Evolutionary conservation across 257 asterid genomes (phyloP).

Genomic region (Knoxia roxburghii): DNA sequence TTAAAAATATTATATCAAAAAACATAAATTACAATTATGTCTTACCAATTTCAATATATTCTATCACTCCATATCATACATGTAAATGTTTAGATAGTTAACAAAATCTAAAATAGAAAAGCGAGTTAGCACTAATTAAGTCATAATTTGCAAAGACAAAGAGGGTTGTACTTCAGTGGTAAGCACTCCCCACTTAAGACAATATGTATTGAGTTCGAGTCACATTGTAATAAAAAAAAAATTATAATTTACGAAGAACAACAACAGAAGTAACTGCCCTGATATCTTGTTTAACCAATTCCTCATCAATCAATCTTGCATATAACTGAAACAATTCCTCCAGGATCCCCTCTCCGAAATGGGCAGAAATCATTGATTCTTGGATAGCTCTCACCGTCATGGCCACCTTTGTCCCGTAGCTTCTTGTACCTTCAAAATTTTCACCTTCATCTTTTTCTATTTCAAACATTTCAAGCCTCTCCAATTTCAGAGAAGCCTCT

Average conservation of each 20-base stretch:
- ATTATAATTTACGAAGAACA: conserved; percentile 43
- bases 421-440: conserved; percentile 16
- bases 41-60: no score
- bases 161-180: no score
- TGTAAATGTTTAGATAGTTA: no score
- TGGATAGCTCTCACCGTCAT: conserved; percentile 79
- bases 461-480: conserved; percentile 45
- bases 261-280: conserved; percentile 40
- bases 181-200: no score
- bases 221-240: no score
- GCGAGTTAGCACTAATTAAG: no score
- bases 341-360: conserved; percentile 54
- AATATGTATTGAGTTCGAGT: no score
- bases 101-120: no score
- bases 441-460: conserved; percentile 36
- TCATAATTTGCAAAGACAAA: no score
- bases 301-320: conserved; percentile 67
- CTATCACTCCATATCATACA: no score
- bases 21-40: no score
- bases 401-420: conserved; percentile 70
- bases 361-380: conserved; percentile 69
- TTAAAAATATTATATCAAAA: no score
- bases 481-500: conserved; percentile 57
- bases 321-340: conserved; percentile 50
- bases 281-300: conserved; percentile 40